phyloP scores from a whole-genome alignment of 768 basidiomycete genomes.

The Lepiota subincarnata region DNA sequence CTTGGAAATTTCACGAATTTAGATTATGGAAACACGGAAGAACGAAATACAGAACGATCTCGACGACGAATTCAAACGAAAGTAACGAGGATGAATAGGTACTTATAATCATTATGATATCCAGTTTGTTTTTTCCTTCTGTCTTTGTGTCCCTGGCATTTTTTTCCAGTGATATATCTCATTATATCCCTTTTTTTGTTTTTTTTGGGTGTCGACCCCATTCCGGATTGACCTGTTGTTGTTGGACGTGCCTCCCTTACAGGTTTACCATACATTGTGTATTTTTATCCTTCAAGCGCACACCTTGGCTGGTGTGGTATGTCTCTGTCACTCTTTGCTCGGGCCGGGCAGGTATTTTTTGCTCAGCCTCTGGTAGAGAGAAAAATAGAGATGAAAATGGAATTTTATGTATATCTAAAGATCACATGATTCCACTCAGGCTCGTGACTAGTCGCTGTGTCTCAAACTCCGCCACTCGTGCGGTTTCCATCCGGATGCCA shows the following conservation, averaged over 20 bases:
- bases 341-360: too few relatives aligned
- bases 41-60: background rate
- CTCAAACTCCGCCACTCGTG: too few relatives aligned
- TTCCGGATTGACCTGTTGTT: background rate
- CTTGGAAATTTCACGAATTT: background rate
- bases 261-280: background rate
- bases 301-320: background rate
- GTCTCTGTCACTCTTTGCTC: background rate
- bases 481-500: too few relatives aligned
- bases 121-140: background rate
- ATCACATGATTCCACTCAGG: background rate
- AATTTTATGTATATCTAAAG: too few relatives aligned
- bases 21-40: background rate
- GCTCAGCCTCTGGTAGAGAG: too few relatives aligned
- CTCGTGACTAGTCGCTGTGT: too few relatives aligned
- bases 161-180: background rate
- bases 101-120: slow-evolving; percentile 7
- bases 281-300: background rate
- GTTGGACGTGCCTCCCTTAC: slow-evolving; percentile 1
- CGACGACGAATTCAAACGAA: background rate
- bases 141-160: background rate
- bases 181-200: background rate
- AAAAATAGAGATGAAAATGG: too few relatives aligned
- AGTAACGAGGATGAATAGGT: slow-evolving; percentile 1
- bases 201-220: too few relatives aligned